These are phyloP conservation scores for Penicillium sp. DNA, from an alignment of 2,329 filamentous ascomycete genomes.

Conservation along the genomic window DNA sequence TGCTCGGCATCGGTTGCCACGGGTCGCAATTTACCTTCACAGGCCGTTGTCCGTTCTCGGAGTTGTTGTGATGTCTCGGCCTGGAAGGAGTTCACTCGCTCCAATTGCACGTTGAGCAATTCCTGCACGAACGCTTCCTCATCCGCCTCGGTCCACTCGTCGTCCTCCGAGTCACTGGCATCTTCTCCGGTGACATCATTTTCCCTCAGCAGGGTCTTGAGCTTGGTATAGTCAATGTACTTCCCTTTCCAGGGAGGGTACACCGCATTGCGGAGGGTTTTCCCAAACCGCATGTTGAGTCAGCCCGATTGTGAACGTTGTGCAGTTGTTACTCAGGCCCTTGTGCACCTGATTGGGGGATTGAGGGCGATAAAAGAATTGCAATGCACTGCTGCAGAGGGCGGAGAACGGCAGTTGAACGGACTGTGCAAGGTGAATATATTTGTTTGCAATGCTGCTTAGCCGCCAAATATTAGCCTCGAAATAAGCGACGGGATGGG, in stretches of 20 bases:
- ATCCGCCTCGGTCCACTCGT: slow-evolving; percentile 86
- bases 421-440: not conserved
- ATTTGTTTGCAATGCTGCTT: no score
- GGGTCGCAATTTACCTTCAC: slow-evolving; percentile 65
- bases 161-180: slow-evolving; percentile 56
- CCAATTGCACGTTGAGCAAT: slow-evolving; percentile 88
- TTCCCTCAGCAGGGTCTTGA: slow-evolving; percentile 86
- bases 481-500: not conserved
- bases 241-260: slow-evolving; percentile 89
- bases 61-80: slow-evolving; percentile 78
- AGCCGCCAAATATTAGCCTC: not conserved
- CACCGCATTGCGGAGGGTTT: slow-evolving; percentile 75
- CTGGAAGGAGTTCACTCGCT: slow-evolving; percentile 93
- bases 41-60: slow-evolving; percentile 74
- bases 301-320: slow-evolving; percentile 13
- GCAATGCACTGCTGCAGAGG: not conserved
- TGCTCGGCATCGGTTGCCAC: slow-evolving; percentile 47
- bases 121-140: slow-evolving; percentile 94
- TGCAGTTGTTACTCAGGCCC: slow-evolving; percentile 14
- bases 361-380: not conserved
- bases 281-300: slow-evolving; percentile 85
- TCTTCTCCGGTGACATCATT: slow-evolving; percentile 56
- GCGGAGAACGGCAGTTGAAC: not conserved
- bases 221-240: slow-evolving; percentile 94
- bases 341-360: slow-evolving; percentile 4